Base-by-base conservation (phyloP, 768 basidiomycete genomes). In the Sarcodon sp. region DNA sequence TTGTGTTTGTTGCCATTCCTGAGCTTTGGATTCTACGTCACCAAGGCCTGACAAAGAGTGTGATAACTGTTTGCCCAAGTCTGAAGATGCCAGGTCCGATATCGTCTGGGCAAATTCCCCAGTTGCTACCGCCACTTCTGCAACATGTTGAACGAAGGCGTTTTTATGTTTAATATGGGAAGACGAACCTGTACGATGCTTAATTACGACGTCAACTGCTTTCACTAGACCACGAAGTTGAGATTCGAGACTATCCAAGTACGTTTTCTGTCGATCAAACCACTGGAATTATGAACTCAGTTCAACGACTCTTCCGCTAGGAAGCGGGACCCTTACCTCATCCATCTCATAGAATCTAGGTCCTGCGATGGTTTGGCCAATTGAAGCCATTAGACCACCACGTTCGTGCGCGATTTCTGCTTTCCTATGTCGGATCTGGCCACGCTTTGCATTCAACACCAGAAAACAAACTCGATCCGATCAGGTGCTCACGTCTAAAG, bases 291-390 rank as follows among this genome's bases (percentile, higher is more conserved):
- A 47, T 21, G 10, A 33, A 18, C 44, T 13, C 39, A 11, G 33
- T 45, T 16, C 21, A 21, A 21, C 16, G 27, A 18, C 10, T 16
- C 12, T 47, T 7, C 9, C 48, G 16, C 8, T 11, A 9, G 37
- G 35, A 35, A 46, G 32, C 6, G 9, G n/a, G 16, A 35, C 41
- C 1, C 6, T 45, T 54, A 84, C 87, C 64, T 92, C 89, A 54
- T 94, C 90, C 4, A 80, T 88, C 64, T 94, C 90, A 58, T 86
- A 72, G 61, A 91, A 94, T 48, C 86, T 75, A 10, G 87, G 79
- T 0, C 89, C 89, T 13, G 80, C 65, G 47, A 92, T 66, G 0
- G 80, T 77, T 50, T 87, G 80, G 3, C 90, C 89, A 51, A 97
- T 74, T 15, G 80, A 78, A 1, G 88, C 83, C 69, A 96, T 78